Percentiles rank a stretch among this genome's conserved stretches.
Evolutionary conservation across 2,329 filamentous ascomycete species (phyloP).

Genomic region (Alternaria gansuensis): DNA sequence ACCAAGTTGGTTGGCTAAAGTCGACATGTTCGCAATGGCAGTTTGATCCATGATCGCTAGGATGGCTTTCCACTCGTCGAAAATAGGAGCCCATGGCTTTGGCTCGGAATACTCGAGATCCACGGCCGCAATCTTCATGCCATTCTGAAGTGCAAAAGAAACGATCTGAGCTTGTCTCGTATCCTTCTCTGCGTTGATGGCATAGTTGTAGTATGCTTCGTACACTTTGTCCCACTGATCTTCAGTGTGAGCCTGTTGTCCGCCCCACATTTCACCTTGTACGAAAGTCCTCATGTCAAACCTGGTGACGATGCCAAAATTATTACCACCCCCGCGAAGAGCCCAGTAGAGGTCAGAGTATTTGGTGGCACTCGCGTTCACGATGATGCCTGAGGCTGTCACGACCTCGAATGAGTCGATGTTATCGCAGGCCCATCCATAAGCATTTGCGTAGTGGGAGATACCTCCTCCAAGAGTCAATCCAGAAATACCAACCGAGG

Average conservation of each 20-base stretch:
- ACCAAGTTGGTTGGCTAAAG: slow-evolving; percentile 34
- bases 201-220: slow-evolving; percentile 27
- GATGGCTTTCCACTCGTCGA: slow-evolving; percentile 41
- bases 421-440: slow-evolving; percentile 44
- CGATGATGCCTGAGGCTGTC: slow-evolving; percentile 29
- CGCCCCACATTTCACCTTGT: slow-evolving; percentile 45
- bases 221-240: slow-evolving; percentile 34
- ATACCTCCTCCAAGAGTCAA: slow-evolving; percentile 38
- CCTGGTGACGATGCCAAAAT: slow-evolving; percentile 48
- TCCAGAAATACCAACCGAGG: slow-evolving; percentile 28
- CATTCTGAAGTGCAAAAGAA: slow-evolving; percentile 32
- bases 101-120: slow-evolving; percentile 42
- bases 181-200: slow-evolving; percentile 27
- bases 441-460: slow-evolving; percentile 35
- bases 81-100: slow-evolving; percentile 32
- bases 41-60: slow-evolving; percentile 38
- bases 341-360: slow-evolving; percentile 53
- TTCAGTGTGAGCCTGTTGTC: slow-evolving; percentile 25
- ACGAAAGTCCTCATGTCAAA: slow-evolving; percentile 37
- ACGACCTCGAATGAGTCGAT: slow-evolving; percentile 47
- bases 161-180: slow-evolving; percentile 31
- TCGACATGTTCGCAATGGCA: slow-evolving; percentile 32
- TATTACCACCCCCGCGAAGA: slow-evolving; percentile 49
- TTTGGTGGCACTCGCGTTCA: slow-evolving; percentile 28
- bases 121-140: slow-evolving; percentile 28